phyloP scores from a whole-genome alignment of 345 rosid species.

The Alliaria petiolata region DNA sequence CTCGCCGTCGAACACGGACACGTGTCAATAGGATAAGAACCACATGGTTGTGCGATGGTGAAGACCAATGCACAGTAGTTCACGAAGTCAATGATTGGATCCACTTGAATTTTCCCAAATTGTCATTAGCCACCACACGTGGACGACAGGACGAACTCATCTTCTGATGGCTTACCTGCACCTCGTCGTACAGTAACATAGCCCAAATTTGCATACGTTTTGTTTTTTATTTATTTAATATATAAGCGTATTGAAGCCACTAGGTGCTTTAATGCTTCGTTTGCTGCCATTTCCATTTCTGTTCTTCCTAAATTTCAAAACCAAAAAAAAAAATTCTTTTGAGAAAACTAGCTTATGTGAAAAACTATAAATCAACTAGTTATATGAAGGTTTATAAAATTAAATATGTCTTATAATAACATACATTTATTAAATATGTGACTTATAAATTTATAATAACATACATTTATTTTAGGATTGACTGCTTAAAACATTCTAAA shows the following conservation, averaged over 20 bases:
- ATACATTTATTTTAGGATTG: no score
- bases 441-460: no score
- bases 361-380: no score
- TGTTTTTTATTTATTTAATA: neutral
- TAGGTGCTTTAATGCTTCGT: conserved; percentile 41
- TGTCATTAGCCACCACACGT: conserved; percentile 22
- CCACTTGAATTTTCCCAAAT: neutral
- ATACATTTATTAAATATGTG: no score
- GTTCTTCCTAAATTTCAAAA: neutral
- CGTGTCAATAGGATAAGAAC: conserved; percentile 18
- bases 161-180: neutral
- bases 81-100: conserved; percentile 35
- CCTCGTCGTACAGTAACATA: conserved; percentile 7
- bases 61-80: conserved; percentile 10
- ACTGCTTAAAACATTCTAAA: no score
- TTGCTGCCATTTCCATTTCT: conserved; percentile 2
- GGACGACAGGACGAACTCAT: neutral
- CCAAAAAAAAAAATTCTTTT: no score
- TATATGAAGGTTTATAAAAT: no score
- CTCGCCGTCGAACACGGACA: conserved; percentile 29
- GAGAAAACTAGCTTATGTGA: no score
- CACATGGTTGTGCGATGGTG: conserved; percentile 12
- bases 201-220: neutral
- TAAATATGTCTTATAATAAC: no score
- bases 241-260: neutral